Conservation (phyloP, 2,329 filamentous ascomycete genomes). For the Alternaria solani region DNA sequence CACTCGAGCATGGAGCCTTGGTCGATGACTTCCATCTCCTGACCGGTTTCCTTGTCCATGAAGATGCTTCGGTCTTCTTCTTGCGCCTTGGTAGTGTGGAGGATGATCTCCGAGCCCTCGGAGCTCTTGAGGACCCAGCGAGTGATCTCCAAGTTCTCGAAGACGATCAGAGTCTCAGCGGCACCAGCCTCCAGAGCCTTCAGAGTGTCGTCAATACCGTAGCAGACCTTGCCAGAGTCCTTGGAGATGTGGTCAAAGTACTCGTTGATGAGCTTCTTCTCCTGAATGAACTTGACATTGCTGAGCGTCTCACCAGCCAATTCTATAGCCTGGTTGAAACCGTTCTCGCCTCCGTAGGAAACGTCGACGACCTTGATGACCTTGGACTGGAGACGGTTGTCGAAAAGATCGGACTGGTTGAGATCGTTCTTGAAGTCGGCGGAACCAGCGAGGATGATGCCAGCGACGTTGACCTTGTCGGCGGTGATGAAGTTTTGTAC, state of each 20-base stretch:
- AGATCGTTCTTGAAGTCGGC: conserved; percentile 99
- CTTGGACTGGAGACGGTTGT: conserved; percentile 87
- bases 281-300: conserved; percentile 99
- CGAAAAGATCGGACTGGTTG: conserved; percentile 97
- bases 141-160: conserved; percentile 94
- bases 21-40: conserved; percentile 94
- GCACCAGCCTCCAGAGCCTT: conserved; percentile 97
- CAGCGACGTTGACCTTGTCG: conserved; percentile 98
- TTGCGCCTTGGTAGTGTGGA: conserved; percentile 89
- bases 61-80: conserved; percentile 83
- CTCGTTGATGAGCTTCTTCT: conserved; percentile 99
- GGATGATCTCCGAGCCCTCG: conserved; percentile 72
- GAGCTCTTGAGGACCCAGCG: conserved; percentile 89
- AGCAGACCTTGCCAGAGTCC: conserved; percentile 96
- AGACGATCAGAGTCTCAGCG: conserved; percentile 93
- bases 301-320: conserved; percentile 92
- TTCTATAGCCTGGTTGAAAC: conserved; percentile 99
- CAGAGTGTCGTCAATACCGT: conserved; percentile 96
- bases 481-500: conserved; percentile 99
- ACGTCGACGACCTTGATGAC: conserved; percentile 99
- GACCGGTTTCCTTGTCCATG: conserved; percentile 92
- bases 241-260: conserved; percentile 99
- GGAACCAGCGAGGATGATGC: conserved; percentile 92
- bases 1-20: conserved; percentile 97
- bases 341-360: conserved; percentile 98